Evolutionary conservation across 305 asterid species (phyloP), one percentile per base, ranked within the genome.

Genomic region (Rubia tinctorum): DNA sequence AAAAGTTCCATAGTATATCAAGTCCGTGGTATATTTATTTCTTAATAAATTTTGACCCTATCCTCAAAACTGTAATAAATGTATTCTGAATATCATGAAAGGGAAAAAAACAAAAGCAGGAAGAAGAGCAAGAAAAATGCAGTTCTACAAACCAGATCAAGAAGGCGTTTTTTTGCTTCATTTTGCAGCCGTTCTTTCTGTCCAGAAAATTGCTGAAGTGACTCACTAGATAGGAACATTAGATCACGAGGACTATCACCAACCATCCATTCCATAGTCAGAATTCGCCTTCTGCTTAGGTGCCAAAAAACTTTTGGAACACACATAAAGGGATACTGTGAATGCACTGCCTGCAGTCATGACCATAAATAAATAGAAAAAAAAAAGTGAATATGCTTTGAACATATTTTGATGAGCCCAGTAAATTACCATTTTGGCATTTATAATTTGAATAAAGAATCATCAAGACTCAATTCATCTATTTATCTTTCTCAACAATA

Each of bases 181-280:
- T 42, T 64, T 73, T 73, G 81, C 73, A 23, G 76, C 75, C 43
- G 72, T 67, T 73, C 80, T 51, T 71, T 64, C 51, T 71, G 40
- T 68, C 59, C 70, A 60, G 82, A 62, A 8, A 43, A 72, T 39
- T 68, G 53, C 75, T 68, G 79, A 76, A 43, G 73, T 69, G 95
- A 81, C 80, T 79, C 82, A 18, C 93, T 80, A 71, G 95, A 80
- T 56, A 42, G 69, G 61, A 87, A 80, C 58, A 87, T 53, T 80
- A 95, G 84, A 56, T 90, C 96, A 76, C 73, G 88, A 60, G 99
- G 98, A 84, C 90, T 91, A 69, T 92, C 99, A 79, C 99, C 98
- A 83, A 60, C 88, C 86, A 95, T 87, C 99, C 99, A 95, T 78
- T 95, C 98, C 98, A 95, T 88, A 62, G 98, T 92, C 73, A 95